These are phyloP conservation scores for Leccinum rimulosum DNA, from an alignment of 768 basidiomycete genomes.

Conservation along the genomic window DNA sequence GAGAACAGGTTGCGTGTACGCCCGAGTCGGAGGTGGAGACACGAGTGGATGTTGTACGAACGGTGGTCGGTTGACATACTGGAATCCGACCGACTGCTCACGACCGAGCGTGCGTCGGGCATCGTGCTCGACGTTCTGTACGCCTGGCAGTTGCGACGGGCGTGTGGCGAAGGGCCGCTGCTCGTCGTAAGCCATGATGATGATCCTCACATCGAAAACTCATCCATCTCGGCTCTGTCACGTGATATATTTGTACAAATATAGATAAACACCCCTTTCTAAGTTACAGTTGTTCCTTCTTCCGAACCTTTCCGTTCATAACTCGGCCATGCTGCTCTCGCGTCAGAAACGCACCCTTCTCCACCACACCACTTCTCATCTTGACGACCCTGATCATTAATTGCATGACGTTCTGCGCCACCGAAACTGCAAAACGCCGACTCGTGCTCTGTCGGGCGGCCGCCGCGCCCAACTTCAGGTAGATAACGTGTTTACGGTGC, in stretches of 20 bases:
- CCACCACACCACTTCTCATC: conserved; percentile 46
- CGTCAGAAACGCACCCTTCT: conserved; percentile 4
- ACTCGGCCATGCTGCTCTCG: conserved; percentile 54
- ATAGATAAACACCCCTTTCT: not conserved
- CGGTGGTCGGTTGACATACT: conserved; percentile 13
- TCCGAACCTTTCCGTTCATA: conserved; percentile 41
- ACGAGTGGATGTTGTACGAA: conserved; percentile 3
- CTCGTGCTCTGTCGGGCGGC: not conserved
- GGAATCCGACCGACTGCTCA: conserved; percentile 20
- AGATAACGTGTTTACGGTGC: conserved; percentile 89
- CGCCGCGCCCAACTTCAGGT: conserved; percentile 50
- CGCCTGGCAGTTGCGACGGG: conserved; percentile 10
- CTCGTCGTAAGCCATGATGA: conserved; percentile 27
- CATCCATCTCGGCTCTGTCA: not conserved
- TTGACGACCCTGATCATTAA: conserved; percentile 75
- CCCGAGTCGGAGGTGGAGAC: conserved; percentile 10
- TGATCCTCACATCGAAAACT: conserved; percentile 9
- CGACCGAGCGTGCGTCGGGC: not conserved
- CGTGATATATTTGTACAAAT: not conserved
- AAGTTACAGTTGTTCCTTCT: no score
- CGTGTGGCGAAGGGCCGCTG: conserved; percentile 11
- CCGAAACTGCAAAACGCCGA: conserved; percentile 48
- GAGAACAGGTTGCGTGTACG: conserved; percentile 11
- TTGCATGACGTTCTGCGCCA: conserved; percentile 90
- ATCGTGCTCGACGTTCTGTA: conserved; percentile 15